Conservation (phyloP, 768 basidiomycete genomes). For the Suillus placidus region DNA sequence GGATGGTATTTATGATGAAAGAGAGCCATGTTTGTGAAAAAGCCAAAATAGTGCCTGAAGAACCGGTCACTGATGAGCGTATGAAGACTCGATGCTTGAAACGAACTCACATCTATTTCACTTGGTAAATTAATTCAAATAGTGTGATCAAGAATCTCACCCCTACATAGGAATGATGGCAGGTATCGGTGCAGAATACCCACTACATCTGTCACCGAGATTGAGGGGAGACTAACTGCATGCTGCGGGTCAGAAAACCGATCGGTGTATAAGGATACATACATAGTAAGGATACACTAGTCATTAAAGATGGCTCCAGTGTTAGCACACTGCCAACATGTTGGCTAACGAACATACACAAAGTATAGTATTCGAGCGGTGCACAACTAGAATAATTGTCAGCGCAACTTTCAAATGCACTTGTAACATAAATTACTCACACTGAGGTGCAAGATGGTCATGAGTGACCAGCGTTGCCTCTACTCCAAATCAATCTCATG, state of each 20-base stretch:
- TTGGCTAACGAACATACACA: background rate
- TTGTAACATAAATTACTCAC: background rate
- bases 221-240: background rate
- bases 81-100: background rate
- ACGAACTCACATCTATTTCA: background rate
- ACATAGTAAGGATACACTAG: background rate
- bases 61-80: background rate
- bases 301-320: background rate
- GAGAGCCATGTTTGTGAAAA: background rate
- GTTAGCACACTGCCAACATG: background rate
- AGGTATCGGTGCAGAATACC: background rate
- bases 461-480: conserved; percentile 1
- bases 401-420: background rate
- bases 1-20: background rate
- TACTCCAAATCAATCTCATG: background rate
- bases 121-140: background rate
- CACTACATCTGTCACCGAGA: background rate
- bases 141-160: background rate
- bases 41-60: background rate
- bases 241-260: background rate
- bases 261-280: background rate
- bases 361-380: background rate
- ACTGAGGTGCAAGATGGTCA: background rate
- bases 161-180: background rate
- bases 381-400: background rate